Evolutionary conservation across 108 stramenopile genomes (phyloP).

Genomic region (Stephanodiscus minutulus): DNA sequence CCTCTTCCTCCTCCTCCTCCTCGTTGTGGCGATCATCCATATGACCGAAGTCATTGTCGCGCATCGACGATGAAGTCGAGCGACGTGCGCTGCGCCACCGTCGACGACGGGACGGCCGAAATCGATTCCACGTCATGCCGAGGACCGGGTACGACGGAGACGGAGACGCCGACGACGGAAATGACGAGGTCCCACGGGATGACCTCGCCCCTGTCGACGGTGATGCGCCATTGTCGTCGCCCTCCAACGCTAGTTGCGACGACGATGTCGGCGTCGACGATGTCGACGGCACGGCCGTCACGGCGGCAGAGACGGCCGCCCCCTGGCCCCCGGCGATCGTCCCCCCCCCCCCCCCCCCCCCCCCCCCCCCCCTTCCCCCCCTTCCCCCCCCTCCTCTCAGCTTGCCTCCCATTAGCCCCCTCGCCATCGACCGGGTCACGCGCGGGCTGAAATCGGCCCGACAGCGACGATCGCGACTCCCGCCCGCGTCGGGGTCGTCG

Average conservation of each 20-base stretch:
- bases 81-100: not conserved
- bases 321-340: not conserved
- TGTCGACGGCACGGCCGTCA: not conserved
- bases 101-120: conserved; percentile 18
- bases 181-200: not conserved
- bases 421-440: not conserved
- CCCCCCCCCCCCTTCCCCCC: conserved; percentile 3
- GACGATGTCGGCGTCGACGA: not conserved
- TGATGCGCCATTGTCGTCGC: not conserved
- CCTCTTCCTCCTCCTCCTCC: conserved; percentile 33
- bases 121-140: conserved; percentile 42
- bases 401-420: not conserved
- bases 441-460: not conserved
- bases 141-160: conserved; percentile 16
- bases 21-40: not conserved
- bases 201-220: not conserved
- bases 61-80: not conserved
- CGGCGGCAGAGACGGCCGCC: not conserved
- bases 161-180: not conserved
- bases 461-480: not conserved
- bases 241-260: not conserved
- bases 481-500: not conserved
- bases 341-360: not conserved
- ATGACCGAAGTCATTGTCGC: not conserved
- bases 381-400: no score